These are phyloP conservation scores for Lobosporangium transversale DNA, from an alignment of 192 early-diverging fungal genomes.

Conservation along the genomic window DNA sequence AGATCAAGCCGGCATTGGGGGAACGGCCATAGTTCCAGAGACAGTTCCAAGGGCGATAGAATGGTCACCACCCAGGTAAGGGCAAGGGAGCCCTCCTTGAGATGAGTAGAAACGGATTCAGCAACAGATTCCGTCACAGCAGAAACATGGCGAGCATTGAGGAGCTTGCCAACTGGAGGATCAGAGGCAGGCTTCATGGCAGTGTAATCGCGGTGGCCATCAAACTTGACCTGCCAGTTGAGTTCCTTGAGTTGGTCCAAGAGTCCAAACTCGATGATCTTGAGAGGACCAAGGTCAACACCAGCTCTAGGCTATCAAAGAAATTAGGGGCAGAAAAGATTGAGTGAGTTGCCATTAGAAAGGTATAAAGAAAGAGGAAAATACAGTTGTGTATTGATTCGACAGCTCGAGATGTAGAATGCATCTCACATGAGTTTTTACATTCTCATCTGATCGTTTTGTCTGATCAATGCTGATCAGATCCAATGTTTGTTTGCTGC, in stretches of 20 bases:
- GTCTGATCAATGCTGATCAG: too few relatives aligned
- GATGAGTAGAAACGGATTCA: constrained; percentile 69
- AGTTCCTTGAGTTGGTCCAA: constrained; percentile 84
- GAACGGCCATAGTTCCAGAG: constrained; percentile 75
- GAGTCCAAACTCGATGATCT: constrained; percentile 86
- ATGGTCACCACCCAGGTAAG: constrained; percentile 96
- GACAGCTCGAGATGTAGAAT: too few relatives aligned
- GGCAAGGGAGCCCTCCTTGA: constrained; percentile 77
- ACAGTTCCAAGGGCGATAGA: constrained; percentile 95
- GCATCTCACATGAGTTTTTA: too few relatives aligned
- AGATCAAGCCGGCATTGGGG: constrained; percentile 87
- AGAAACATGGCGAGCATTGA: constrained; percentile 87
- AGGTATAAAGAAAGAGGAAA: too few relatives aligned
- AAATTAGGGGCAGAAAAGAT: background rate
- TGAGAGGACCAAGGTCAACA: constrained; percentile 88
- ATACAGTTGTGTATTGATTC: too few relatives aligned
- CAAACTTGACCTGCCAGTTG: constrained; percentile 81
- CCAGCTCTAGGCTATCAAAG: constrained; percentile 79
- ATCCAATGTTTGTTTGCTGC: too few relatives aligned
- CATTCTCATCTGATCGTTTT: too few relatives aligned
- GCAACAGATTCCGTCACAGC: constrained; percentile 75
- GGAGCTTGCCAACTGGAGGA: constrained; percentile 81
- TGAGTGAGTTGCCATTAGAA: constrained; percentile 2
- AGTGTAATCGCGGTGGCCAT: constrained; percentile 78
- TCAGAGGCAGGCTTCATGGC: constrained; percentile 73